These are phyloP conservation scores for Nymphaea colorata DNA, from an alignment of 164 flowering plant genomes.

Conservation along the genomic window DNA sequence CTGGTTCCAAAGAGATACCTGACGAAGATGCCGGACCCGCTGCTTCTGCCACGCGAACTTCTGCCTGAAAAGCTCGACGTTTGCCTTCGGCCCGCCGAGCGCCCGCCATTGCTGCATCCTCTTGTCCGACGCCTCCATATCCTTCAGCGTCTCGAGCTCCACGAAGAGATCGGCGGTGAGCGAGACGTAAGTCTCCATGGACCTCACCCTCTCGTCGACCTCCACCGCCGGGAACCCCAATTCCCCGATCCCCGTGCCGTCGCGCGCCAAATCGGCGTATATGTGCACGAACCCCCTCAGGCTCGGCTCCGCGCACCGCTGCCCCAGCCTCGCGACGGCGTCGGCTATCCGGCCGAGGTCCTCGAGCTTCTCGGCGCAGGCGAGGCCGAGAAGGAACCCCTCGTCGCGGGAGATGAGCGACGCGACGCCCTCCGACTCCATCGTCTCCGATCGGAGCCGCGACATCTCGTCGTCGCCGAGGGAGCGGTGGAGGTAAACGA, in stretches of 20 bases:
- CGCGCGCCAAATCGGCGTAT: slow-evolving; percentile 24
- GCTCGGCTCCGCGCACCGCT: slow-evolving; percentile 32
- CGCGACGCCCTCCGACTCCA: slow-evolving; percentile 37
- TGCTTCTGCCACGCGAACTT: slow-evolving; percentile 32
- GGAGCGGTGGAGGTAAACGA: slow-evolving; percentile 47
- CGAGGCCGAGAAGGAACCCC: slow-evolving; percentile 38
- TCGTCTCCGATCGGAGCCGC: slow-evolving; percentile 22
- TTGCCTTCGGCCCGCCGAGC: slow-evolving; percentile 9
- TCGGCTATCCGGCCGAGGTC: slow-evolving; percentile 41
- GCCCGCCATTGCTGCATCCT: slow-evolving; percentile 30
- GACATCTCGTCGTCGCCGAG: slow-evolving; percentile 38
- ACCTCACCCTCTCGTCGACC: slow-evolving; percentile 20
- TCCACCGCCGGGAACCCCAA: slow-evolving; percentile 19
- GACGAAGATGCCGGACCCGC: slow-evolving; percentile 27
- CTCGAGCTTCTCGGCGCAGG: slow-evolving; percentile 46
- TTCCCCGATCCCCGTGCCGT: slow-evolving; percentile 5
- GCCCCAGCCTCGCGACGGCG: slow-evolving; percentile 35
- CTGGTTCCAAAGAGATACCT: slow-evolving; percentile 49
- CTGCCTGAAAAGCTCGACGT: slow-evolving; percentile 24
- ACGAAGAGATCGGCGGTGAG: slow-evolving; percentile 34
- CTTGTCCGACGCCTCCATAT: slow-evolving; percentile 39
- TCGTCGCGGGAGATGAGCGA: slow-evolving; percentile 50
- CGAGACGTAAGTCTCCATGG: slow-evolving; percentile 38
- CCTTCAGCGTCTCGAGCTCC: slow-evolving; percentile 24
- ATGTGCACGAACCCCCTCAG: slow-evolving; percentile 33